A percentile compares a stretch with the other conserved stretches of the same genome.
Evolutionary conservation across 106 monocot species (phyloP).

Genomic region (Phalaenopsis aphrodite): DNA sequence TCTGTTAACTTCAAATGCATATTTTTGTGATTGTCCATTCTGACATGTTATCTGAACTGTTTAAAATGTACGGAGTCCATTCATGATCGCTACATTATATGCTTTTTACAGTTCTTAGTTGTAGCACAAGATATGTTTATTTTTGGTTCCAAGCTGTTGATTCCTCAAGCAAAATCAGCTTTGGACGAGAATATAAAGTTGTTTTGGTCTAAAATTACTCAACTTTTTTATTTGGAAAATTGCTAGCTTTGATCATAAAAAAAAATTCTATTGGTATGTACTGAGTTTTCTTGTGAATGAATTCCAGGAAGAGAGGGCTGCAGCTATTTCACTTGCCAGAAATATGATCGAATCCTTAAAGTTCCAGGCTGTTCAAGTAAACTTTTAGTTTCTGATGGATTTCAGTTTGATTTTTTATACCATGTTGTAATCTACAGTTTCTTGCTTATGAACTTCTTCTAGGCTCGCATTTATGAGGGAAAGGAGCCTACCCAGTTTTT

Average conservation of each 20-base stretch:
- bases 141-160: neutral
- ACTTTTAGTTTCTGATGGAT: neutral
- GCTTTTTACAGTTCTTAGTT: neutral
- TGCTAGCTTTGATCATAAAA: neutral
- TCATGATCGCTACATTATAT: neutral
- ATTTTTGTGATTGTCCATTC: neutral
- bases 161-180: neutral
- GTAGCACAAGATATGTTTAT: neutral
- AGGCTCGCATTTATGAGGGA: conserved; percentile 59
- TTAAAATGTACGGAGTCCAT: neutral
- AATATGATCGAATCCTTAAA: conserved; percentile 53
- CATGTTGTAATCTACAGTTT: conserved; percentile 7
- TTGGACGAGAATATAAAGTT: neutral
- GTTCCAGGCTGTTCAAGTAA: conserved; percentile 40
- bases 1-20: conserved; percentile 1
- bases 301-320: conserved; percentile 44
- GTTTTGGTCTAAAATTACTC: neutral
- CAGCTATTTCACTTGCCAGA: conserved; percentile 35
- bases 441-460: conserved; percentile 1
- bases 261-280: neutral
- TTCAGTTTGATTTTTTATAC: neutral
- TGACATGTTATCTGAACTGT: neutral
- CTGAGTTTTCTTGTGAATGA: neutral
- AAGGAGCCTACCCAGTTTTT: conserved; percentile 60
- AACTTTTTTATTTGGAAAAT: neutral